Base-by-base conservation (phyloP, 371 early-diverging fungal species). In the Blakeslea trispora region DNA sequence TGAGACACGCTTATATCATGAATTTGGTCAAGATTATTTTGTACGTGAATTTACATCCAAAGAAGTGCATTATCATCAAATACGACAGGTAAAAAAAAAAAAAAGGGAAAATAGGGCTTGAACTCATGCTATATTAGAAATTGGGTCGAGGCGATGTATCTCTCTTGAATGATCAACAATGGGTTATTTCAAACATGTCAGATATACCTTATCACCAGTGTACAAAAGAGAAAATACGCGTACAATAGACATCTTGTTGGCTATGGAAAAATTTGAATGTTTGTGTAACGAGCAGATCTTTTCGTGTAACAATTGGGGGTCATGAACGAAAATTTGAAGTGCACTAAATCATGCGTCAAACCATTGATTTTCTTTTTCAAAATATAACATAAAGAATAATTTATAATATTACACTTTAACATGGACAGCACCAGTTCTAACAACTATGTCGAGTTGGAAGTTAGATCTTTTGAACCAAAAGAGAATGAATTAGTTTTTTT, bases 1-100 rank as follows among this genome's bases (percentile, higher is more conserved):
- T 52, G 98, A 97, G 53, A 94, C 96, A 0, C 80, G 98, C 17
- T 35, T 93, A 21, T 93, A 92, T 69, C 93, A 95, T 71, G 83
- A 82, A 44, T 96, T 95, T 72, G 92, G 86, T 5, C 71, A 81
- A 22, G 57, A 74, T 1, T 61, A 61, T 42, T 32, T 96, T 31
- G 48, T 90, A 42, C 81, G 91, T 34, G 96, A 97, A 75, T 88
- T 85, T 59, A 75, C 87, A 43, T 75, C 80, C 6, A 73, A 82
- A 55, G 86, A 92, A 63, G 77, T 60, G 31, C 80, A 81, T 34
- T 92, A 88, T 47, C 66, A 70, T 19, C 74, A 74, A 6, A 77
- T 87, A 22, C 61, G 69, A 43, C 64, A 75, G 46, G 87, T 84
- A 81, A 67, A 1, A 14, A 2, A 51, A 40, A 22, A 5, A 32